These are phyloP conservation scores for Telopea speciosissima DNA, from an alignment of 177 flowering plant species.

Conservation along the genomic window DNA sequence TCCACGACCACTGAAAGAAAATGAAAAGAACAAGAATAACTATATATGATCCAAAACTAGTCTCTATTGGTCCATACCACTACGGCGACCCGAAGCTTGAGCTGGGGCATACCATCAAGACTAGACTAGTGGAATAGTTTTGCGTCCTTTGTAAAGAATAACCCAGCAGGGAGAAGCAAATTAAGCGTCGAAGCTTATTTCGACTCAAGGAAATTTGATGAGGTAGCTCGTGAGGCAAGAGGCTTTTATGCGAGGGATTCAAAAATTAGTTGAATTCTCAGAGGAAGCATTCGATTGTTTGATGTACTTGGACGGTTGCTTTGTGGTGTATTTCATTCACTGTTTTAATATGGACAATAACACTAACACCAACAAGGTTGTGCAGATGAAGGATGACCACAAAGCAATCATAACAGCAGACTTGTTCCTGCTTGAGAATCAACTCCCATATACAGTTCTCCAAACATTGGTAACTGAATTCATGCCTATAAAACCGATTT, in stretches of 20 bases:
- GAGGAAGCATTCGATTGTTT: neutral
- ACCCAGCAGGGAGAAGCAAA: neutral
- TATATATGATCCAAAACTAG: constrained; percentile 17
- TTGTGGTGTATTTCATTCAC: constrained; percentile 11
- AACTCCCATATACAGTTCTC: neutral
- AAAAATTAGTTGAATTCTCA: neutral
- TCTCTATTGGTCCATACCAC: constrained; percentile 24
- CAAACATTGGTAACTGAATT: neutral
- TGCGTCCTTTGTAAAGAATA: neutral
- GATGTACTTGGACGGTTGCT: constrained; percentile 21
- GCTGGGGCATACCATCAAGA: constrained; percentile 8
- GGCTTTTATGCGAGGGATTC: constrained; percentile 8
- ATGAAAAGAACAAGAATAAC: neutral
- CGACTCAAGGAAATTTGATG: too few species aligned
- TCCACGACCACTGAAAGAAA: neutral
- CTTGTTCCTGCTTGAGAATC: constrained; percentile 6
- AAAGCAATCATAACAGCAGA: neutral
- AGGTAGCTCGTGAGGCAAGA: neutral
- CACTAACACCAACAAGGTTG: neutral
- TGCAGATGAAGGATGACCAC: constrained; percentile 1
- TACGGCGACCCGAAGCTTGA: constrained; percentile 11
- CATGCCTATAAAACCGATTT: too few species aligned
- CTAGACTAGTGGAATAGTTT: neutral
- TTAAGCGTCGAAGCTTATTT: too few species aligned
- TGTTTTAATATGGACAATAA: too few species aligned